Percentiles rank a stretch among this genome's conserved stretches.
phyloP scores from a whole-genome alignment of 768 basidiomycete species.

The Scleroderma bovista region DNA sequence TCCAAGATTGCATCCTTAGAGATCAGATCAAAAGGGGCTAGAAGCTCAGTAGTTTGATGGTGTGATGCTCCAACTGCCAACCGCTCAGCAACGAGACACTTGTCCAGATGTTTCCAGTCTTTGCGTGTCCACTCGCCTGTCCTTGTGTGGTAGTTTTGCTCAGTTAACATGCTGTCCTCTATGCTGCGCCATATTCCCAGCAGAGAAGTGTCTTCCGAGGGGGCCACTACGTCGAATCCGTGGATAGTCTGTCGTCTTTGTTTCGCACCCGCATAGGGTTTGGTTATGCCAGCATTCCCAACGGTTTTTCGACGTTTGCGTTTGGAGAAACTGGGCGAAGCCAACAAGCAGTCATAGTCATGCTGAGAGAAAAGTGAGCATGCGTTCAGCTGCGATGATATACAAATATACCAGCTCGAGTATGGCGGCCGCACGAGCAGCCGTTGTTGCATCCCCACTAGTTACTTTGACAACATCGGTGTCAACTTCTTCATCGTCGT shows the following conservation, averaged over 20 bases:
- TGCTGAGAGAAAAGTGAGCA: constrained; percentile 43
- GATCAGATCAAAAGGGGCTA: constrained; percentile 52
- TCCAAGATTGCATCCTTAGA: constrained; percentile 52
- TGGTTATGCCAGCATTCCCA: constrained; percentile 25
- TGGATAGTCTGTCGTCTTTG: constrained; percentile 10
- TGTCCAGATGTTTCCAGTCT: constrained; percentile 79
- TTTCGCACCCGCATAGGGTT: constrained; percentile 13
- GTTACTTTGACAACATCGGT: constrained; percentile 70
- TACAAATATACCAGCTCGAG: constrained; percentile 66
- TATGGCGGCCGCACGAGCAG: constrained; percentile 90
- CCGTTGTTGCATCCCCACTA: constrained; percentile 78
- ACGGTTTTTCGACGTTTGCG: constrained; percentile 36
- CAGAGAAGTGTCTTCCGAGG: constrained; percentile 29
- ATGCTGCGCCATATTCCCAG: constrained; percentile 26
- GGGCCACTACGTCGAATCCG: constrained; percentile 15
- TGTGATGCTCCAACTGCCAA: constrained; percentile 38
- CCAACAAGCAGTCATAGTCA: constrained; percentile 74
- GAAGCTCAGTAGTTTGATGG: constrained; percentile 24
- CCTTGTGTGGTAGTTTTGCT: constrained; percentile 16
- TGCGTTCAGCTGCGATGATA: not conserved
- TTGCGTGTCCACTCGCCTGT: constrained; percentile 56
- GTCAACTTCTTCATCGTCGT: constrained; percentile 29
- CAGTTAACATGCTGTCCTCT: constrained; percentile 25
- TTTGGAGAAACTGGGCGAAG: constrained; percentile 25
- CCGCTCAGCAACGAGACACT: constrained; percentile 70